Conservation (phyloP, 306 rosid genomes). For the Prunus dulcis region DNA sequence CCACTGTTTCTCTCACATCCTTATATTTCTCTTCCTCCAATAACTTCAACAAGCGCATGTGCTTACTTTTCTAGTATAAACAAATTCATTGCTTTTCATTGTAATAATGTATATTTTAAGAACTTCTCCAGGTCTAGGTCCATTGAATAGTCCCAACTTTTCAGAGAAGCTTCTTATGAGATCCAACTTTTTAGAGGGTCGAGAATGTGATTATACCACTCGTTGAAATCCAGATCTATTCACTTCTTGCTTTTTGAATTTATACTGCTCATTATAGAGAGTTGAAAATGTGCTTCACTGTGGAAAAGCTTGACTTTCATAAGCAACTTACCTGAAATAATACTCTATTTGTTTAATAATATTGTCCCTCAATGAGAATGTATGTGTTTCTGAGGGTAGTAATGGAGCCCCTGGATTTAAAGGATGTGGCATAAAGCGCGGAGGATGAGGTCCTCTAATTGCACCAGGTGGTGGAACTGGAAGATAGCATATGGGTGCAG, state of each 20-base stretch:
- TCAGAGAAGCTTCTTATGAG: too few species aligned
- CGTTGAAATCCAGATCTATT: neutral
- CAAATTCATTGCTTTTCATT: too few species aligned
- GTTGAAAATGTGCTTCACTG: neutral
- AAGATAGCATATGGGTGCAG: conserved; percentile 64
- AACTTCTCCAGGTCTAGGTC: too few species aligned
- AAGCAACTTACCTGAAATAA: conserved; percentile 70
- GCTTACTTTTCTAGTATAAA: too few species aligned
- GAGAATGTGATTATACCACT: too few species aligned
- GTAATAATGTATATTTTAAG: too few species aligned
- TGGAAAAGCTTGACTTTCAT: neutral
- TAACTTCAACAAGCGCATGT: too few species aligned
- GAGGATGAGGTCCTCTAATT: conserved; percentile 67
- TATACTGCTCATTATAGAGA: neutral
- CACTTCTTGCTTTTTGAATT: neutral
- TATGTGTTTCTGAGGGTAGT: conserved; percentile 51
- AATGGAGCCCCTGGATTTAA: conserved; percentile 44
- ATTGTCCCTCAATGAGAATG: conserved; percentile 44
- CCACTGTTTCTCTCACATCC: too few species aligned
- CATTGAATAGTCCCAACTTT: too few species aligned
- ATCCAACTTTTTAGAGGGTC: too few species aligned
- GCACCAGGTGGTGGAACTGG: conserved; percentile 63
- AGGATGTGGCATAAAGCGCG: conserved; percentile 55
- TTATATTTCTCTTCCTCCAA: too few species aligned
- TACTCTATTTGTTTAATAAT: conserved; percentile 82